These are phyloP conservation scores for Aphanomyces cochlioides DNA, from an alignment of 352 stramenopile species.

Conservation along the genomic window DNA sequence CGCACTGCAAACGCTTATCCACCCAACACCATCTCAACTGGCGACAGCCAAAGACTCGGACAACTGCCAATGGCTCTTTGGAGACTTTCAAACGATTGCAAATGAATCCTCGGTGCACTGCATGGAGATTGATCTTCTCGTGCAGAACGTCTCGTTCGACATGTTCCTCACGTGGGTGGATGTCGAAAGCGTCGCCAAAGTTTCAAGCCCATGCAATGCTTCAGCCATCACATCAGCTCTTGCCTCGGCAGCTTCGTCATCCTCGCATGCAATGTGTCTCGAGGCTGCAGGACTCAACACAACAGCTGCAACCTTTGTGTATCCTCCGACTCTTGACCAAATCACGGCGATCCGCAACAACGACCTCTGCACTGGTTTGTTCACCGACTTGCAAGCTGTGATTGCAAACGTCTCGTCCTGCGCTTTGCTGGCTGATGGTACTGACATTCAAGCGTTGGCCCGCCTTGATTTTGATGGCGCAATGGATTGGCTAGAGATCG, in stretches of 20 bases:
- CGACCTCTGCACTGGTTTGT: not conserved
- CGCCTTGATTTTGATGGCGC: not conserved
- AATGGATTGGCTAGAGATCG: not conserved
- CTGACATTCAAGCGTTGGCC: not conserved
- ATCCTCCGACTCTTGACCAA: not conserved
- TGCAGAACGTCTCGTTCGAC: not conserved
- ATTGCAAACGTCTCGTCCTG: not conserved
- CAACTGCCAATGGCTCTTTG: not conserved
- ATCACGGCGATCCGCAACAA: not conserved
- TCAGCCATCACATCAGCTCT: not conserved
- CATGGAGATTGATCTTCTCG: not conserved
- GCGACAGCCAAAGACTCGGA: not conserved
- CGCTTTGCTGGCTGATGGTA: not conserved
- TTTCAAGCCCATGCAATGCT: not conserved
- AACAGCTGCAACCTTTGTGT: not conserved
- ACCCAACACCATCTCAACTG: not conserved
- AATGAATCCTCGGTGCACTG: not conserved
- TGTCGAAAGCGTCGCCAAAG: not conserved
- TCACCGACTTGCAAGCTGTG: not conserved
- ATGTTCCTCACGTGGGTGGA: conserved; percentile 1
- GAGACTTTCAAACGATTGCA: not conserved
- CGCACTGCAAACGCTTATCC: not conserved
- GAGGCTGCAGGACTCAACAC: not conserved
- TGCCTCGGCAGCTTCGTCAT: not conserved
- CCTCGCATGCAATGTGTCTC: not conserved